Percentiles rank a stretch among this genome's conserved stretches.
Conservation (phyloP, 306 rosid species). For the Ceratonia siliqua region DNA sequence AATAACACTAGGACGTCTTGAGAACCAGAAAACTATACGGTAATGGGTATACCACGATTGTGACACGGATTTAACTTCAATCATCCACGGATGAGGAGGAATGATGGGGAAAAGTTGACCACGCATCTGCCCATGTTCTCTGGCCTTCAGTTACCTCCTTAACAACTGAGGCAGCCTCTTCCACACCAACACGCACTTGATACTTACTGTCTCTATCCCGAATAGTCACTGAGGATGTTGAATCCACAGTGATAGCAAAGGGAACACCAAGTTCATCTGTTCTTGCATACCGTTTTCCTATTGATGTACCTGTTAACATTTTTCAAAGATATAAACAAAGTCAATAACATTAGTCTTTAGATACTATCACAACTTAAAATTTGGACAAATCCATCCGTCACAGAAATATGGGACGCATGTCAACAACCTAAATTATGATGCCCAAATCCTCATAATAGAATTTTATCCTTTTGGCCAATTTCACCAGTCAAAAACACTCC, state of each 20-base stretch:
- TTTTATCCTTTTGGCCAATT: neutral
- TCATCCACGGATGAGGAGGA: constrained; percentile 65
- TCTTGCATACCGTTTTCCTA: constrained; percentile 83
- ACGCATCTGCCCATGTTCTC: constrained; percentile 72
- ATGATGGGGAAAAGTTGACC: constrained; percentile 78
- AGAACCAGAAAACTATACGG: neutral
- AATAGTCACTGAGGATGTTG: constrained; percentile 66
- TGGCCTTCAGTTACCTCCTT: constrained; percentile 70
- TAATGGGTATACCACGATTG: neutral
- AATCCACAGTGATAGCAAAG: constrained; percentile 77
- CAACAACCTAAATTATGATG: neutral
- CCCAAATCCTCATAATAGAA: neutral
- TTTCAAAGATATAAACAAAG: neutral
- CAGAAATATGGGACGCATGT: neutral
- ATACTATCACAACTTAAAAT: neutral
- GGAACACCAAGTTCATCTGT: constrained; percentile 95
- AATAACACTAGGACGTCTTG: too few relatives aligned
- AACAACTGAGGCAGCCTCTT: constrained; percentile 66
- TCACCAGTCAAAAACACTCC: too few relatives aligned
- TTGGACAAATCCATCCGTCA: neutral
- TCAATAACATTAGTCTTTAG: neutral
- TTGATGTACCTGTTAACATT: constrained; percentile 69
- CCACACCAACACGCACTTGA: constrained; percentile 78
- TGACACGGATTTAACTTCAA: too few relatives aligned
- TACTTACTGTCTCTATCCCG: constrained; percentile 87